phyloP scores from a whole-genome alignment of 306 rosid genomes.

The Hylodesmum podocarpum region DNA sequence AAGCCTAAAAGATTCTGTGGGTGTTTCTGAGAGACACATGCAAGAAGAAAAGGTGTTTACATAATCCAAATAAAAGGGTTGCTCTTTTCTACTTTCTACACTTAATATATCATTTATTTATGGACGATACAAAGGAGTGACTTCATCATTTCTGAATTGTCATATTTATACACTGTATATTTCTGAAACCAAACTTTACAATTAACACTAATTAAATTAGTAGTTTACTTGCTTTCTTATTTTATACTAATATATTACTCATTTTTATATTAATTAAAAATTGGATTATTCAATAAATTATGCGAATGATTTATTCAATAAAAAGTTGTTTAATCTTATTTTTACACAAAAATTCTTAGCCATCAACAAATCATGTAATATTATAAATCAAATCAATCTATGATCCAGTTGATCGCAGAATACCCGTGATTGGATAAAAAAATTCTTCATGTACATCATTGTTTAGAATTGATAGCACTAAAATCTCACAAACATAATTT shows the following conservation, averaged over 20 bases:
- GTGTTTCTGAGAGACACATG: conserved; percentile 11
- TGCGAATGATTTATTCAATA: too few species aligned
- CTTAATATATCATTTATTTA: conserved; percentile 7
- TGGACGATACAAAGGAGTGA: neutral
- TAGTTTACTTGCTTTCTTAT: too few species aligned
- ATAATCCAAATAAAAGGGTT: conserved; percentile 20
- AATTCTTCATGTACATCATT: neutral
- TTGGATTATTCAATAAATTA: too few species aligned
- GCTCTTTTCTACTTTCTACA: neutral
- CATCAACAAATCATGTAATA: too few species aligned
- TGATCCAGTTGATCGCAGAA: too few species aligned
- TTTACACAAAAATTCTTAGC: too few species aligned
- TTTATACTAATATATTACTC: too few species aligned
- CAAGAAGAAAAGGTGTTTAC: conserved; percentile 20
- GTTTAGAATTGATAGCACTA: neutral
- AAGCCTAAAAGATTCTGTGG: conserved; percentile 12
- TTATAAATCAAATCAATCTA: too few species aligned
- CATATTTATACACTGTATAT: neutral
- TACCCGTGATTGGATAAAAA: too few species aligned
- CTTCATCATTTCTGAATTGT: conserved; percentile 9
- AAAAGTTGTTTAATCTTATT: too few species aligned
- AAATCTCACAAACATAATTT: neutral
- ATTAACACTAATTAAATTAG: neutral
- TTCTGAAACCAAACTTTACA: neutral
- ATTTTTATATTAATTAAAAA: too few species aligned